Percentiles rank a stretch among this genome's conserved stretches.
Evolutionary conservation across 192 early-diverging fungal species (phyloP).

Genomic region (Backusella psychrophila): DNA sequence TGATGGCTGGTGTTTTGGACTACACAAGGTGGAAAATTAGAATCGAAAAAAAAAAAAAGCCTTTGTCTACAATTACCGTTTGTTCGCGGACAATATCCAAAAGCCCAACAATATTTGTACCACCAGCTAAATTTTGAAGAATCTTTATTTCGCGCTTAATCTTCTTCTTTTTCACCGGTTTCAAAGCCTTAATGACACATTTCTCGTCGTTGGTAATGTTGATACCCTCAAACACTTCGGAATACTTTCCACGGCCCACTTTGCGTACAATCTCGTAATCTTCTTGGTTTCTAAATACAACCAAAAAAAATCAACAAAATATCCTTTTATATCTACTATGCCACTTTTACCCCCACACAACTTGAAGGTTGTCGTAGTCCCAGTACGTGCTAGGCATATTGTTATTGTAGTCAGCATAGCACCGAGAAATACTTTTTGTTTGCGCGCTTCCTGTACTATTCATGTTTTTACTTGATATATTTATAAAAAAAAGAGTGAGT

Average conservation of each 20-base stretch:
- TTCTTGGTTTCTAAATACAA: conserved; percentile 70
- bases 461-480: neutral
- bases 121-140: conserved; percentile 94
- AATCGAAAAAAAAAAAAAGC: neutral
- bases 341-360: conserved; percentile 83
- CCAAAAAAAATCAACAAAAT: neutral
- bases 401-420: conserved; percentile 86
- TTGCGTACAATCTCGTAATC: conserved; percentile 98
- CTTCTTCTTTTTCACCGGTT: conserved; percentile 99
- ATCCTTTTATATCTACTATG: no score
- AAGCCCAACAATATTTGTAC: conserved; percentile 89
- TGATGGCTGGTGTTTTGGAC: conserved; percentile 94
- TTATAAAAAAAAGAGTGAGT: neutral
- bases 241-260: conserved; percentile 98
- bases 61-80: conserved; percentile 48
- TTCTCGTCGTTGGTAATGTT: conserved; percentile 81
- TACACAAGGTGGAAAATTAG: conserved; percentile 24
- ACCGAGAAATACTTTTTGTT: conserved; percentile 64
- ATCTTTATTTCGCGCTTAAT: conserved; percentile 99
- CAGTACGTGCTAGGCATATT: conserved; percentile 85
- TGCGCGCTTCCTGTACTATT: neutral
- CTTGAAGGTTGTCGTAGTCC: conserved; percentile 95
- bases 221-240: conserved; percentile 98
- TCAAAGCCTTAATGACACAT: conserved; percentile 98
- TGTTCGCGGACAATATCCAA: conserved; percentile 96